These are phyloP conservation scores for Phytopythium montanum DNA, from an alignment of 352 stramenopile species.

Conservation along the genomic window DNA sequence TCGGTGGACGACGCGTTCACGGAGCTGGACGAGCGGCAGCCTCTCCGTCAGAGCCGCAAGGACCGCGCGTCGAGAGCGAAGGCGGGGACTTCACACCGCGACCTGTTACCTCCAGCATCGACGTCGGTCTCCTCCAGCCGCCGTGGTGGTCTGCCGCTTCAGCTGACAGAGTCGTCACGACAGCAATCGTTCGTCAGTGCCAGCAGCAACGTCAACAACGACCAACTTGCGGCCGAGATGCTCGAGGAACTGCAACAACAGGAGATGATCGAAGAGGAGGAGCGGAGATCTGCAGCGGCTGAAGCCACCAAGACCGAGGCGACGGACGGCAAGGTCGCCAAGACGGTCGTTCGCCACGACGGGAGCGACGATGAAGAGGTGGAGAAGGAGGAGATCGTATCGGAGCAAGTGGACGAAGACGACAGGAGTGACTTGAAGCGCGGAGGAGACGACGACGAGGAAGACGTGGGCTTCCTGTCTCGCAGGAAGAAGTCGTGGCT, in stretches of 20 bases:
- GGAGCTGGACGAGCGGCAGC: conserved; percentile 17
- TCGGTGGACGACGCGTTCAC: conserved; percentile 76
- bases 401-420: conserved; percentile 68
- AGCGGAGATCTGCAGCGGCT: conserved; percentile 11
- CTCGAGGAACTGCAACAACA: conserved; percentile 45
- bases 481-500: conserved; percentile 55
- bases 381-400: conserved; percentile 24
- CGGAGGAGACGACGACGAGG: conserved; percentile 42
- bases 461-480: conserved; percentile 30
- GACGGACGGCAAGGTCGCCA: conserved; percentile 3
- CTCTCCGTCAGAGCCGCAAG: neutral
- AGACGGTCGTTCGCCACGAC: conserved; percentile 1
- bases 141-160: neutral
- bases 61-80: neutral
- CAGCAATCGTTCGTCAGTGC: neutral
- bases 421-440: conserved; percentile 14
- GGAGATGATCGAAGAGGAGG: conserved; percentile 33
- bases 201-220: conserved; percentile 12
- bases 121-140: conserved; percentile 4
- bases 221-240: conserved; percentile 42
- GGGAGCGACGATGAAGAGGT: neutral
- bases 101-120: neutral
- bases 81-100: neutral
- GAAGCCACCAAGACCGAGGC: conserved; percentile 10
- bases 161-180: neutral